Percentiles rank a stretch among this genome's conserved stretches.
Evolutionary conservation across 768 basidiomycete species (phyloP).

Genomic region (Pisolithus microcarpus): DNA sequence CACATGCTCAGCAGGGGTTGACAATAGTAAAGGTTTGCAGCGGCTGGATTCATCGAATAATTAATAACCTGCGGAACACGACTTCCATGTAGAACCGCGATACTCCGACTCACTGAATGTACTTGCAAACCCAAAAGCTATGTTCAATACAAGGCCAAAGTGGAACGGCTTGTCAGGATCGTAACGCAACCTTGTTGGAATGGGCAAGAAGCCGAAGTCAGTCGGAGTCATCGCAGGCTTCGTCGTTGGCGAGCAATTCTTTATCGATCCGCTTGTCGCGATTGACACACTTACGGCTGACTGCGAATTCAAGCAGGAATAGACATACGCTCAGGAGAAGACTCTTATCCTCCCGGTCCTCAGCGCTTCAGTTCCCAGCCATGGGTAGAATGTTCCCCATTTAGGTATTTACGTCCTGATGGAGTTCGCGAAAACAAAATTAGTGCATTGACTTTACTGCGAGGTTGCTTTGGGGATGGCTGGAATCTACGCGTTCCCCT

Average conservation of each 20-base stretch:
- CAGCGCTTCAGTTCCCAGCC: not conserved
- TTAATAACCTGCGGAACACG: not conserved
- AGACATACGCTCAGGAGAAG: not conserved
- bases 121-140: conserved; percentile 56
- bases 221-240: conserved; percentile 9
- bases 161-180: conserved; percentile 42
- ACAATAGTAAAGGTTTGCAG: conserved; percentile 78
- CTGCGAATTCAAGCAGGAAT: not conserved
- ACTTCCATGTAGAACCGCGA: not conserved
- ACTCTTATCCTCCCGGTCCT: not conserved
- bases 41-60: conserved; percentile 30
- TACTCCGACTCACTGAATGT: conserved; percentile 31
- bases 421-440: not conserved
- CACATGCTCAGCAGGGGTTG: conserved; percentile 68
- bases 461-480: too few species aligned
- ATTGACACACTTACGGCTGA: not conserved
- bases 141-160: conserved; percentile 48
- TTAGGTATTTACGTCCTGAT: not conserved
- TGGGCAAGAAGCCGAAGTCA: conserved; percentile 61
- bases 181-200: conserved; percentile 50
- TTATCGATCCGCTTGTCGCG: too few species aligned
- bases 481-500: too few species aligned
- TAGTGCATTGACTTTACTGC: too few species aligned
- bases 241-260: too few species aligned
- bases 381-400: not conserved